Conservation (phyloP, 331 rosid species). For the Arachis monticola region DNA sequence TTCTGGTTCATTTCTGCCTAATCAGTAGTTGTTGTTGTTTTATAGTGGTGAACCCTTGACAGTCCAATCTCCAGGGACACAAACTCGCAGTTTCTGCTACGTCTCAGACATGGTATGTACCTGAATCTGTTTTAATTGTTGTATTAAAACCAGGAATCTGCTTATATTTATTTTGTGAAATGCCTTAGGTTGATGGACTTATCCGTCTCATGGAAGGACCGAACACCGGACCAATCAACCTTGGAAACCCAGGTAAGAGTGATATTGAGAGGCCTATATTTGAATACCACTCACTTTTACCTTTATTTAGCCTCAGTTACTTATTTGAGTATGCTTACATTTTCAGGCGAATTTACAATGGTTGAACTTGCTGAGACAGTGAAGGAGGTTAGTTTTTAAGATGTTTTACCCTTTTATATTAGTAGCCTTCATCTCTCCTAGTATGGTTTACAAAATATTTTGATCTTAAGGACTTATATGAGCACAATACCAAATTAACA, state of each 20-base stretch:
- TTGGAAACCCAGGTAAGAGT: slow-evolving; percentile 70
- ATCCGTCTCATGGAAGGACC: slow-evolving; percentile 72
- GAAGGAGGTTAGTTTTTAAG: slow-evolving; percentile 58
- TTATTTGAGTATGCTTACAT: slow-evolving; percentile 23
- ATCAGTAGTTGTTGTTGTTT: neutral
- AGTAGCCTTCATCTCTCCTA: neutral
- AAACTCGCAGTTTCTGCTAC: slow-evolving; percentile 77
- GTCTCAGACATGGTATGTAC: slow-evolving; percentile 69
- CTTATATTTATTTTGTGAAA: slow-evolving; percentile 8
- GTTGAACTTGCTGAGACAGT: slow-evolving; percentile 70
- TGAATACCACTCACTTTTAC: neutral
- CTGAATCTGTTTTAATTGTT: neutral
- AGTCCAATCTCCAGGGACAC: slow-evolving; percentile 76
- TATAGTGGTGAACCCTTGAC: slow-evolving; percentile 69
- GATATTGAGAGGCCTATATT: neutral
- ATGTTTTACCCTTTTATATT: neutral
- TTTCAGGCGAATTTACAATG: slow-evolving; percentile 69
- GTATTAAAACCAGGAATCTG: neutral
- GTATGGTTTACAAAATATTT: neutral
- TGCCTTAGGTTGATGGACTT: slow-evolving; percentile 71
- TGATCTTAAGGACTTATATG: neutral
- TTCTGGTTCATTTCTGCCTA: neutral
- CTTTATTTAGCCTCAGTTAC: neutral
- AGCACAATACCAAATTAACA: neutral
- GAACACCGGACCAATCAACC: slow-evolving; percentile 73